Evolutionary conservation across 2,329 filamentous ascomycete species (phyloP).

Genomic region (Thielaviopsis ethacetica): DNA sequence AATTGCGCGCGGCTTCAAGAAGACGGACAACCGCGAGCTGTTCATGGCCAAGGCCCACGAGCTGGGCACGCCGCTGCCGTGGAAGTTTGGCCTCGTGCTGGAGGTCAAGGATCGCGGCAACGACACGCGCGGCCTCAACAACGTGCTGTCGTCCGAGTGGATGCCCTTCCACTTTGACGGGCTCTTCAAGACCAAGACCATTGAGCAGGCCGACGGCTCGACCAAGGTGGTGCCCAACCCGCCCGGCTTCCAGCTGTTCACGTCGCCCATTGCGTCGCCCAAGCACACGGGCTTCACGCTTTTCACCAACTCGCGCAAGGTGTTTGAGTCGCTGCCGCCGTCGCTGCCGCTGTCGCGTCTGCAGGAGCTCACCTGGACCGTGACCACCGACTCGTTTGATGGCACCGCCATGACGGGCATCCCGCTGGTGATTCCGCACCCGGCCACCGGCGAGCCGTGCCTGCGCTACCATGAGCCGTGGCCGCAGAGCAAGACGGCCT

Average conservation of each 20-base stretch:
- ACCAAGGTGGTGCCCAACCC: constrained; percentile 26
- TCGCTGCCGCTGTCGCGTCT: constrained; percentile 23
- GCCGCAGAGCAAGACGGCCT: constrained; percentile 33
- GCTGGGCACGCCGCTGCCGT: constrained; percentile 30
- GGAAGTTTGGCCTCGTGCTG: constrained; percentile 36
- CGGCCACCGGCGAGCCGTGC: constrained; percentile 28
- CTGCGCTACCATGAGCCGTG: constrained; percentile 39
- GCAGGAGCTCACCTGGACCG: constrained; percentile 28
- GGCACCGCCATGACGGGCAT: constrained; percentile 26
- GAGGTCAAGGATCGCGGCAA: constrained; percentile 33
- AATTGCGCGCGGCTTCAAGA: constrained; percentile 33
- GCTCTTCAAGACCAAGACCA: constrained; percentile 34
- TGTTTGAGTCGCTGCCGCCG: constrained; percentile 30
- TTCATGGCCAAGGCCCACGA: constrained; percentile 30
- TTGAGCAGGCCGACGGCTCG: constrained; percentile 22
- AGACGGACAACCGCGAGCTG: constrained; percentile 26
- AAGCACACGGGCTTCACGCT: constrained; percentile 36
- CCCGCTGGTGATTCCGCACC: constrained; percentile 29
- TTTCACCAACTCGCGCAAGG: constrained; percentile 33
- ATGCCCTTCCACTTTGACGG: constrained; percentile 45
- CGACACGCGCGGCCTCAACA: constrained; percentile 26
- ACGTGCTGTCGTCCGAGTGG: constrained; percentile 34
- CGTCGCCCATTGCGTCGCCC: constrained; percentile 28
- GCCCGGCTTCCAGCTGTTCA: constrained; percentile 37
- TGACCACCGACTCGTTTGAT: constrained; percentile 31